Base-by-base conservation (phyloP, 2,329 filamentous ascomycete species). In the Claviceps sp. region DNA sequence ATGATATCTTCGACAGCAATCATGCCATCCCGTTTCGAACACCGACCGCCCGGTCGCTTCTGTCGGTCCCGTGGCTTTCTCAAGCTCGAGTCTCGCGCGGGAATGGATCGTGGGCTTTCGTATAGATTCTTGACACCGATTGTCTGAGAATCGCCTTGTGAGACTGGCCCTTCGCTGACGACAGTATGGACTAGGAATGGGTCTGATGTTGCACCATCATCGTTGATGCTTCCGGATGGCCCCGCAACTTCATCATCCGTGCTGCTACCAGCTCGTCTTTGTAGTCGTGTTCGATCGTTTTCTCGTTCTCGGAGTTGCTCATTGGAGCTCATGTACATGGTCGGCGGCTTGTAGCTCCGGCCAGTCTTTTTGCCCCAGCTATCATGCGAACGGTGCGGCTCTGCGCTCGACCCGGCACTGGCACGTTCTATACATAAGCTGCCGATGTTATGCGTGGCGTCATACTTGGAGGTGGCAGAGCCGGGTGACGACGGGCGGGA, bases 311-410 rank as follows among this genome's bases (percentile, higher is more conserved):
- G 74, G 46, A 87, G 67, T 34, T 75, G 74, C 63, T 88, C 84
- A 61, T 78, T 83, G 46, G 84, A 87, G 67, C 76, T 82, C 82
- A 85, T 87, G 61, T 87, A 86, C 76, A 83, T 81, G 60, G 87
- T 67, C 3, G 81, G 26, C 26, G 26, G 77, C 62, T 76, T 79
- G 55, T 76, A 66, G 52, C 69, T 70, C 30, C 79, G 72, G 2
- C 65, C 65, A 42, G 74, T 68, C 61, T 79, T 83, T 62, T 71
- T 77, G 20, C 76, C 76, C 79, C 80, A 84, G 63, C 78, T 82
- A 58, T 84, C 81, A 56, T 74, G 70, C 2, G 80, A 83, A 43
- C 70, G 68, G 60, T 69, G 71, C 57, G 81, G 62, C 56, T 82
- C 76, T 13, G 70, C 67, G 0, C 68, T 67, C 16, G 72, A 68